Evolutionary conservation across 768 basidiomycete genomes (phyloP).

Genomic region (Lactarius sanguifluus): DNA sequence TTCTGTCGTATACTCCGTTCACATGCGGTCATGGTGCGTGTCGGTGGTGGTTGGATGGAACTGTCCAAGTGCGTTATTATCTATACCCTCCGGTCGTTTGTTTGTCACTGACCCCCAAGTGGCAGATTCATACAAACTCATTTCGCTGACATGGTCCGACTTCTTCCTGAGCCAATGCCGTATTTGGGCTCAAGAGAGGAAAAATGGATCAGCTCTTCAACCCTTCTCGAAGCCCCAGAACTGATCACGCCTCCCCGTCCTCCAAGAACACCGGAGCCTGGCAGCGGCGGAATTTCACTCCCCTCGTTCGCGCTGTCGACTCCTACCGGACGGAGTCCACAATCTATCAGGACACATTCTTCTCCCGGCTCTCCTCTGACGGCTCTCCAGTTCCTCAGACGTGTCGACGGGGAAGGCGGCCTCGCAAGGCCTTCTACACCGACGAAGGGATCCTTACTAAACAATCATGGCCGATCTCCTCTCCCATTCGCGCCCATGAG

Average conservation of each 20-base stretch:
- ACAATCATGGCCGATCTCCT: conserved; percentile 10
- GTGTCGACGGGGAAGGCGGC: conserved; percentile 61
- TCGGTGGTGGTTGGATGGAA: conserved; percentile 94
- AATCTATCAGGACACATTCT: conserved; percentile 52
- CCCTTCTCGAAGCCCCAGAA: conserved; percentile 59
- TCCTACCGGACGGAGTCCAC: conserved; percentile 47
- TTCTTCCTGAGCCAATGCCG: conserved; percentile 61
- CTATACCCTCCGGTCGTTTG: background rate
- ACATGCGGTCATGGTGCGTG: conserved; percentile 94
- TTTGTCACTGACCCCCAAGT: conserved; percentile 10
- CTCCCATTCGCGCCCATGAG: conserved; percentile 4
- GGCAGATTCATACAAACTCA: conserved; percentile 82
- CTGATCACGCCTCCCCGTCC: conserved; percentile 39
- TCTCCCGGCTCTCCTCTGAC: conserved; percentile 72
- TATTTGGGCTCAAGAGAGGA: conserved; percentile 53
- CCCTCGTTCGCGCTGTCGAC: conserved; percentile 66
- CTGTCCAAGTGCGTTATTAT: conserved; percentile 71
- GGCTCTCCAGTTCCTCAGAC: conserved; percentile 81
- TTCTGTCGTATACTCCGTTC: conserved; percentile 90
- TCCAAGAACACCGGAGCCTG: conserved; percentile 71
- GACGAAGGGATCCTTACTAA: conserved; percentile 42
- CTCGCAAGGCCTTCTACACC: conserved; percentile 61
- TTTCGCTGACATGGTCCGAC: conserved; percentile 78
- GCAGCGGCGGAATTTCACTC: conserved; percentile 41
- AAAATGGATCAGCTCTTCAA: conserved; percentile 82